Base-by-base conservation (phyloP, 768 basidiomycete species). In the Mycena leptocephala region DNA sequence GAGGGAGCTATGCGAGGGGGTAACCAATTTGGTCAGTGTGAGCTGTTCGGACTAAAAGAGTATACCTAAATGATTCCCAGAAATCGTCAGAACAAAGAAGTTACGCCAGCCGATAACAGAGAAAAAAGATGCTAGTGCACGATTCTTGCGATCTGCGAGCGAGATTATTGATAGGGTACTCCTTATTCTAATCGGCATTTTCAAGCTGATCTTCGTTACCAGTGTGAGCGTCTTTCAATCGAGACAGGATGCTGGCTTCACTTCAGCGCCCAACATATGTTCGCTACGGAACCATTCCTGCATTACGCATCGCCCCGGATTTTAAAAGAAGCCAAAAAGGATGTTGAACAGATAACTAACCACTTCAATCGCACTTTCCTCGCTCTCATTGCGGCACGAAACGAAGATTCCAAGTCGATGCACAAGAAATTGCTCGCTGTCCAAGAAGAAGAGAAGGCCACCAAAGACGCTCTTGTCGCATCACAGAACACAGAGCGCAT, bases 191-290 rank as follows among this genome's bases (percentile, higher is more conserved):
- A n/a, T 64, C 7, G 10, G 35, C 30, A 30, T 20, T 30, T 3
- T 14, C 9, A 18, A 13, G 41, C 24, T 30, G 8, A 18, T 22
- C 28, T 33, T 9, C 5, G 5, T n/a, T 0, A 48, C n/a, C 14
- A 68, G 67, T 68, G 67, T 30, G 53, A 68, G n/a, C 24, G 30
- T 7, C 11, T 68, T 10, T 24, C 67, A 1, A n/a, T 39, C 2
- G 67, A 68, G 28, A 68, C 67, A 3, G 33, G 35, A 22, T 55
- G 53, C 53, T 68, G 67, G 67, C 5, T 68, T 5, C 41, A 26
- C 26, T 68, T 68, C 22, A 22, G 24, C 1, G 51, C 67, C 3
- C 67, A 68, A 20, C 67, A 68, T 41, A 16, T 68, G 13, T 22
- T 7, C 18, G 13, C 65, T 5, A 24, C 5, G 13, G 26, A 35